Percentiles rank a stretch among this genome's conserved stretches.
These are phyloP conservation scores for Sporisorium sorghi DNA, from an alignment of 1,284 basidiomycete genomes.

Conservation along the genomic window DNA sequence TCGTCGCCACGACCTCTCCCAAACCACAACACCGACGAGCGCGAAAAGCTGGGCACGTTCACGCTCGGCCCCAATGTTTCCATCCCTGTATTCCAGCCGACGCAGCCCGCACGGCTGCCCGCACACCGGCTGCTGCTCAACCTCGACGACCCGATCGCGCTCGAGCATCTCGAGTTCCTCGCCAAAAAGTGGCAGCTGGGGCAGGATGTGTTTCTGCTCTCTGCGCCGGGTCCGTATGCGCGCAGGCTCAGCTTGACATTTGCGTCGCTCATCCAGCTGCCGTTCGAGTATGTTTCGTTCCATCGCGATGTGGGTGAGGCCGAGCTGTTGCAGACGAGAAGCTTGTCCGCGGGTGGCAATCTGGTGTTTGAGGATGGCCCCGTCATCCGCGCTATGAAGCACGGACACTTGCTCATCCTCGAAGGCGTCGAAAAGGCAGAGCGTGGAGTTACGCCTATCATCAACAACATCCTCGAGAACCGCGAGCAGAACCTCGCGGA, in stretches of 20 bases:
- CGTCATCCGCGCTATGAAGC: slow-evolving; percentile 70
- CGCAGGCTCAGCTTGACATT: slow-evolving; percentile 70
- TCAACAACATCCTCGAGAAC: slow-evolving; percentile 70
- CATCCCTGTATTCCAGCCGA: slow-evolving; percentile 62
- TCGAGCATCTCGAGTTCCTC: slow-evolving; percentile 67
- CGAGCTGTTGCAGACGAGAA: slow-evolving; percentile 69
- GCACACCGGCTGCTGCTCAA: slow-evolving; percentile 61
- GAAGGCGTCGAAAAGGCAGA: slow-evolving; percentile 70
- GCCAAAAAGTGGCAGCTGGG: slow-evolving; percentile 67
- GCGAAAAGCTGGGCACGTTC: slow-evolving; percentile 58
- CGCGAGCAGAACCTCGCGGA: slow-evolving; percentile 69
- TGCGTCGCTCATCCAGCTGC: slow-evolving; percentile 66
- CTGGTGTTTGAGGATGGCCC: slow-evolving; percentile 68
- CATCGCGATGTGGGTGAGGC: slow-evolving; percentile 70
- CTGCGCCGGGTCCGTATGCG: slow-evolving; percentile 68
- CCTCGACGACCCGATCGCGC: slow-evolving; percentile 62
- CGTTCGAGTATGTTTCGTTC: slow-evolving; percentile 68
- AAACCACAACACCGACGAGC: slow-evolving; percentile 17
- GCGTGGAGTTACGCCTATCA: slow-evolving; percentile 66
- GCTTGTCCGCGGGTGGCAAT: slow-evolving; percentile 61
- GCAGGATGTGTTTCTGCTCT: slow-evolving; percentile 68
- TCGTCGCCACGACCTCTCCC: slow-evolving; percentile 27
- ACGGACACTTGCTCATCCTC: slow-evolving; percentile 68
- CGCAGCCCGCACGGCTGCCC: slow-evolving; percentile 57
- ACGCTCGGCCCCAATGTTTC: slow-evolving; percentile 63